Evolutionary conservation across 106 monocot species (phyloP), one percentile per base, ranked within the genome.

Genomic region (Xerophyta viscosa): DNA sequence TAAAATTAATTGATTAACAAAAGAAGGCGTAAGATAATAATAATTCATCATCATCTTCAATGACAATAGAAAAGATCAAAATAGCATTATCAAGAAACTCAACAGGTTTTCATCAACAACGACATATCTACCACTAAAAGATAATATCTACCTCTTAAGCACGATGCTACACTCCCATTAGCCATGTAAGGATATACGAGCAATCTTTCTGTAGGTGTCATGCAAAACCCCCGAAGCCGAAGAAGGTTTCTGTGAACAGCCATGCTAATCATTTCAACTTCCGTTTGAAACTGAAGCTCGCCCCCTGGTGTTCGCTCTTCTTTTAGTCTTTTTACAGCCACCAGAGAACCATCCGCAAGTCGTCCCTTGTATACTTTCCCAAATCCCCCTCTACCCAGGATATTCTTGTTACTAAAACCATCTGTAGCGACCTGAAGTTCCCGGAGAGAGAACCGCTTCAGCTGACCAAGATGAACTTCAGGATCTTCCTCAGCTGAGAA

Each of bases 171-270:
- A 71, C 83, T 84, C 43, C 83, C 83, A 74, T 84, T 84, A 47
- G 78, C 78, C 83, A 84, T 84, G 63, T 71, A 84, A 1, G 83
- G 83, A 65, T 84, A 84, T 5, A 84, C 83, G 30, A 84, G 83
- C 53, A 84, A 48, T 17, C 83, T 44, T 60, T 84, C 83, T 11
- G 83, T 84, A n/a, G 74, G 83, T 37, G 83, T 84, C 78, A 84
- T 78, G 59, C 83, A 84, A 58, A 84, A 84, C 20, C 83, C 83
- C 41, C 74, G 74, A 59, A 84, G 71, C 0, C 83, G 74, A 24
- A 84, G 78, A 14, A 84, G 67, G 55, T 84, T 84, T 27, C 78
- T 59, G 53, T 83, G 83, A 4, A 83, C 83, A 58, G 83, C 83
- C 83, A 83, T 77, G 63, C 83, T 83, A 49, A 83, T 83, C 73